Evolutionary conservation across 331 rosid genomes (phyloP).

Genomic region (Cydonia oblonga): DNA sequence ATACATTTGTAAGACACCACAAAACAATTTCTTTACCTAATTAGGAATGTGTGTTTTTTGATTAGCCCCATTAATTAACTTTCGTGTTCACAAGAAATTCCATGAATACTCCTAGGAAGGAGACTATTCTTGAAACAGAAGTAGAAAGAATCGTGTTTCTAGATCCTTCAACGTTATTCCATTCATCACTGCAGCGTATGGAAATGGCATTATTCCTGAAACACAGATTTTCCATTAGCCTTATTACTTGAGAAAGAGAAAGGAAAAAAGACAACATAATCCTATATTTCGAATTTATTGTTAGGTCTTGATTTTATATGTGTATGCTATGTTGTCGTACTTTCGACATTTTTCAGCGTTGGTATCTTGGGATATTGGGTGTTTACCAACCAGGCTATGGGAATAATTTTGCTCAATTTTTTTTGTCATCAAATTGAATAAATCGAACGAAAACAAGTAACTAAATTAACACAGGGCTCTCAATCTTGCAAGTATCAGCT

Average conservation of each 20-base stretch:
- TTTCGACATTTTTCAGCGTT: conserved; percentile 23
- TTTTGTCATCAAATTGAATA: no score
- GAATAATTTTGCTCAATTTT: conserved; percentile 27
- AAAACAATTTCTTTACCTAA: not conserved
- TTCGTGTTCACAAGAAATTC: not conserved
- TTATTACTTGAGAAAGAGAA: no score
- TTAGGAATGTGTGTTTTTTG: not conserved
- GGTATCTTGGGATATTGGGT: conserved; percentile 57
- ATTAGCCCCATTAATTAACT: not conserved
- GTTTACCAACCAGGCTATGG: conserved; percentile 30
- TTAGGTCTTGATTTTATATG: not conserved
- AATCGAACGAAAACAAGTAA: no score
- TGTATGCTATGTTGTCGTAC: conserved; percentile 35
- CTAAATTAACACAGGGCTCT: no score
- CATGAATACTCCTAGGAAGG: not conserved
- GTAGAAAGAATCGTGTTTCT: not conserved
- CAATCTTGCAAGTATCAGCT: conserved; percentile 40
- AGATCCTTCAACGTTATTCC: not conserved
- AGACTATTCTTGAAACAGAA: not conserved
- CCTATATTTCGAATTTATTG: no score
- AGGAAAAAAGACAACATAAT: no score
- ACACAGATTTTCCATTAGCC: not conserved
- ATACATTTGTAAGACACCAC: not conserved
- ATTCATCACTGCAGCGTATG: not conserved
- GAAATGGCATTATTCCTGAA: not conserved